Base-by-base conservation (phyloP, 2,329 filamentous ascomycete genomes). In the Cladophialophora carrionii region DNA sequence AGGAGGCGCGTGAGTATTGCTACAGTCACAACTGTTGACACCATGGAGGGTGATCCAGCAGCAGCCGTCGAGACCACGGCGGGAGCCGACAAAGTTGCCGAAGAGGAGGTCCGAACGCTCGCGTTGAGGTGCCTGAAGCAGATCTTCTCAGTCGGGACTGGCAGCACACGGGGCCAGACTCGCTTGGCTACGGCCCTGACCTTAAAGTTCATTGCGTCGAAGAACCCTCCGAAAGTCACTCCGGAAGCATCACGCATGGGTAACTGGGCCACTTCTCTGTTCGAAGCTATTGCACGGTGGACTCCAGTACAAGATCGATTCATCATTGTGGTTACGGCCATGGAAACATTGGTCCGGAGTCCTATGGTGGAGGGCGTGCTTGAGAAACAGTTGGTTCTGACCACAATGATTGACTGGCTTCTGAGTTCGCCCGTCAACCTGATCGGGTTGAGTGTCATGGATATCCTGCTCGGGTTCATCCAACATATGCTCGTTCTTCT, bases 371-470 rank as follows among this genome's bases (percentile, higher is more conserved):
- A 93, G 72, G 87, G 89, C 9, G 87, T 87, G 49, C 77, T 97
- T 37, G 83, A 87, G 52, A 87, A 90, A 62, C 90, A 96, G 72
- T 81, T 92, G 61, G 86, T 89, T 4, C 81, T 96, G 66, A 86
- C 90, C 0, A 88, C 88, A 51, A 87, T 97, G 78, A 87, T 97
- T 65, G 88, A 91, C 66, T 91, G 90, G 68, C 83, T 98, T 9
- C 81, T 99, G 54, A 88, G 90, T 58, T 97, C 94, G 0, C 88
- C 94, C 49, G 88, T 96, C 74, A 98, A 97, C 77, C 84, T 98
- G 74, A 97, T 99, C 67, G 95, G 95, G 0, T 82, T 99, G 53
- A 97, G 93, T 75, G 90, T 98, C 59, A 98, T 98, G 88, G 95
- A 99, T 75, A 88, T 98, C 20, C 81, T 98, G 31, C 82, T 96